Evolutionary conservation across 345 rosid genomes (phyloP).

Genomic region (Arabidopsis suecica): DNA sequence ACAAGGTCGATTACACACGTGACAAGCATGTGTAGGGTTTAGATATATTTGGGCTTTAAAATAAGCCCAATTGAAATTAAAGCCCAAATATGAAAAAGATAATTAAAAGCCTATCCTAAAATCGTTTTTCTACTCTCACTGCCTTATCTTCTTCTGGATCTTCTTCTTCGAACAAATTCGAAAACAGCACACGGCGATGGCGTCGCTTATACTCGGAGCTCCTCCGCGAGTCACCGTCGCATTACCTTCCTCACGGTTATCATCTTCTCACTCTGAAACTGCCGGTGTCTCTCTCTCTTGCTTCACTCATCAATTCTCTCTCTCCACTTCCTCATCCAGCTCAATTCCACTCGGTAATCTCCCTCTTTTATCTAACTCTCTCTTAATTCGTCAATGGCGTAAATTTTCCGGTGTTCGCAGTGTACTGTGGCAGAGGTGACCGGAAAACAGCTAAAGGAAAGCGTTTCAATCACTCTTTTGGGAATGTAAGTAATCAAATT

Average conservation of each 20-base stretch:
- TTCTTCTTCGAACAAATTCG: slow-evolving; percentile 28
- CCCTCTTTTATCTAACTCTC: slow-evolving; percentile 17
- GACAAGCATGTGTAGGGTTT: slow-evolving; percentile 45
- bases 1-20: slow-evolving; percentile 33
- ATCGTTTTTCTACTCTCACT: not conserved
- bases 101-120: slow-evolving; percentile 7
- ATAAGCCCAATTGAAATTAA: not conserved
- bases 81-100: slow-evolving; percentile 8
- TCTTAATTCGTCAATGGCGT: slow-evolving; percentile 11
- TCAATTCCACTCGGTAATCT: slow-evolving; percentile 48
- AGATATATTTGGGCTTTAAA: not conserved
- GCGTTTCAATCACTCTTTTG: slow-evolving; percentile 91
- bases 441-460: slow-evolving; percentile 86
- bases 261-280: slow-evolving; percentile 60
- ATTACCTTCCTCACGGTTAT: slow-evolving; percentile 41
- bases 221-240: slow-evolving; percentile 45
- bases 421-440: slow-evolving; percentile 89
- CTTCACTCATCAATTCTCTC: slow-evolving; percentile 43
- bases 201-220: slow-evolving; percentile 60
- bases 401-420: slow-evolving; percentile 39
- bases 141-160: slow-evolving; percentile 39
- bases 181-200: slow-evolving; percentile 48
- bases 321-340: slow-evolving; percentile 47
- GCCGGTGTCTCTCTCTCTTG: slow-evolving; percentile 49
- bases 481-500: slow-evolving; percentile 64